Evolutionary conservation across 2,329 filamentous ascomycete genomes (phyloP), one percentile per base, ranked within the genome.

Genomic region (Cordyceps fumosorosea): DNA sequence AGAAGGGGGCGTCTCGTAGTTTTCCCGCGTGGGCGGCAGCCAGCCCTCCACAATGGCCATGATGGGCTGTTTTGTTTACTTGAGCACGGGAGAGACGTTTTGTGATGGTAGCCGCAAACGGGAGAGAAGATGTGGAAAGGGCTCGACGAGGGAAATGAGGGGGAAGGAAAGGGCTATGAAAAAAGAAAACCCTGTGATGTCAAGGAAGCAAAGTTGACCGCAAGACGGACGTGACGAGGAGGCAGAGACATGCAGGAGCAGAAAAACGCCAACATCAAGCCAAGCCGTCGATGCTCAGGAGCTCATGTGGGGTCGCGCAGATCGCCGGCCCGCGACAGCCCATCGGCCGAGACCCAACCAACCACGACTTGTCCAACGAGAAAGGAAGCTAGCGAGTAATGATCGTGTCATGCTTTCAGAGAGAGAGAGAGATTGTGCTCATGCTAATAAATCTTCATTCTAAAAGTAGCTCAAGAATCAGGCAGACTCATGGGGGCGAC

Each of bases 11-110:
- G 77, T 67, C 59, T 85, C 76, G 72, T 84, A 88, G 72, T 86
- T 81, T 67, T 84, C 80, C 66, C 78, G 77, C 62, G 79, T 83
- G 1, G 84, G 81, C 18, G 85, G 85, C 64, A 85, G 73, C 81
- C 82, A 86, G 63, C 76, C 78, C 66, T 81, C 71, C 42, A 85
- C 68, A 55, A 84, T 69, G 12, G 80, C 75, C 77, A 82, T 44
- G 52, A 42, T 22, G 44, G 18, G 5, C 18, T 3, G 44, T 20
- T 20, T 22, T 45, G 44, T 20, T 22, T 45, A n/a, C 37, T 44
- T 44, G 42, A 44, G 42, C 5, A 32, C 42, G 2, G 42, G 8
- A 16, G 3, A n/a, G 14, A 3, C 4, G 5, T n/a, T 44, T 44
- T 44, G n/a, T n/a, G n/a, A n/a, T n/a, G n/a, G n/a, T n/a, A n/a